Conservation (phyloP, 1,284 basidiomycete species). For the Cronartium quercuum region DNA sequence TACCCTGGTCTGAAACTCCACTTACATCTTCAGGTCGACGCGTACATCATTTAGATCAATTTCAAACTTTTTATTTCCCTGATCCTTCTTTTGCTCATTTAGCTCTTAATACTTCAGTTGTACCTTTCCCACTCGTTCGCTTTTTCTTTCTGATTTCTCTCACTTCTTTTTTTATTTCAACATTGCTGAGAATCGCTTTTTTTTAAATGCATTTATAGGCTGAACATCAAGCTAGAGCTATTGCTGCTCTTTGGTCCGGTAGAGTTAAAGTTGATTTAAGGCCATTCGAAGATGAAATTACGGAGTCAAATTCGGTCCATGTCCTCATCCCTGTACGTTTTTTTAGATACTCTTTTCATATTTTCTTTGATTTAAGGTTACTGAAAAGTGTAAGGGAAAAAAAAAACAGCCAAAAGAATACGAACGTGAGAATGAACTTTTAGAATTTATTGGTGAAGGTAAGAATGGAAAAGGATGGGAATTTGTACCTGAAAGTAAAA, state of each 20-base stretch:
- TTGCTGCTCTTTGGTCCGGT: conserved; percentile 19
- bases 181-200: not conserved
- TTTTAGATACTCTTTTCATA: not conserved
- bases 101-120: not conserved
- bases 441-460: conserved; percentile 20
- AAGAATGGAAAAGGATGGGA: not conserved
- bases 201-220: not conserved
- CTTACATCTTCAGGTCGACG: conserved; percentile 1
- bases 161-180: not conserved
- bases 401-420: conserved; percentile 4
- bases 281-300: conserved; percentile 1
- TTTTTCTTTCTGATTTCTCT: not conserved
- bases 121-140: conserved; percentile 21
- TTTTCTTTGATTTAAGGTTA: not conserved
- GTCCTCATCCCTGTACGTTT: not conserved
- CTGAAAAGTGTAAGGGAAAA: too few species aligned
- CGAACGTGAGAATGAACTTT: conserved; percentile 9
- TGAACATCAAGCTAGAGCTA: conserved; percentile 27
- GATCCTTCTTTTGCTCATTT: conserved; percentile 18
- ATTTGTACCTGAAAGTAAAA: conserved; percentile 6
- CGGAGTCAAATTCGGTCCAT: conserved; percentile 22
- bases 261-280: not conserved
- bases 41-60: conserved; percentile 15
- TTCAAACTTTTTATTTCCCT: conserved; percentile 25
- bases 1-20: conserved; percentile 22